These are phyloP conservation scores for Candida ascalaphidarum DNA, from an alignment of 805 yeast genomes.

Conservation along the genomic window DNA sequence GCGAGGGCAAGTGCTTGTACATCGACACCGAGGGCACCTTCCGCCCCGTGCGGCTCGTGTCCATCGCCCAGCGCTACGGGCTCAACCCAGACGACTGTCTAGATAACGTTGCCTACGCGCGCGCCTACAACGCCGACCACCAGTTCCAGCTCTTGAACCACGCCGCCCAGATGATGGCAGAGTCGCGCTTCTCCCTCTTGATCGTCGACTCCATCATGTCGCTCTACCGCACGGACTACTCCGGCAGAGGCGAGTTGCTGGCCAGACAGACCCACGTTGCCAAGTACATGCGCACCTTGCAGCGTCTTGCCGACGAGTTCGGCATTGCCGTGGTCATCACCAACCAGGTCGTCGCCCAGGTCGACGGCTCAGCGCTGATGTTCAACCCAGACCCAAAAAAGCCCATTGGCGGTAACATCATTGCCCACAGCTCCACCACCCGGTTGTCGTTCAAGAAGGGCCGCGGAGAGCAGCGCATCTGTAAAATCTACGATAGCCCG, in stretches of 20 bases:
- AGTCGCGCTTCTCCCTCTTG: conserved; percentile 78
- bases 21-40: conserved; percentile 98
- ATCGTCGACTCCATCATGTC: conserved; percentile 99
- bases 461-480: conserved; percentile 83
- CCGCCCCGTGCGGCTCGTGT: conserved; percentile 81
- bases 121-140: conserved; percentile 96
- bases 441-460: conserved; percentile 87
- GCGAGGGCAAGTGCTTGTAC: conserved; percentile 93
- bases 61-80: conserved; percentile 88
- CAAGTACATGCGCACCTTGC: conserved; percentile 82
- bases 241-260: conserved; percentile 92
- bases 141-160: conserved; percentile 78
- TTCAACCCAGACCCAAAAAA: conserved; percentile 96
- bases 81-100: conserved; percentile 89
- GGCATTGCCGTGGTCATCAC: conserved; percentile 92
- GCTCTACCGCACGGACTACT: conserved; percentile 84
- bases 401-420: conserved; percentile 96
- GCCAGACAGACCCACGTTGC: conserved; percentile 95
- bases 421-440: conserved; percentile 95
- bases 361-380: conserved; percentile 76
- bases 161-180: conserved; percentile 95
- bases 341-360: conserved; percentile 97
- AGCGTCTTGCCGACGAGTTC: conserved; percentile 92
- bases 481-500: conserved; percentile 94
- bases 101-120: conserved; percentile 94